Evolutionary conservation across 257 asterid species (phyloP).

Genomic region (Solanum arcanum): DNA sequence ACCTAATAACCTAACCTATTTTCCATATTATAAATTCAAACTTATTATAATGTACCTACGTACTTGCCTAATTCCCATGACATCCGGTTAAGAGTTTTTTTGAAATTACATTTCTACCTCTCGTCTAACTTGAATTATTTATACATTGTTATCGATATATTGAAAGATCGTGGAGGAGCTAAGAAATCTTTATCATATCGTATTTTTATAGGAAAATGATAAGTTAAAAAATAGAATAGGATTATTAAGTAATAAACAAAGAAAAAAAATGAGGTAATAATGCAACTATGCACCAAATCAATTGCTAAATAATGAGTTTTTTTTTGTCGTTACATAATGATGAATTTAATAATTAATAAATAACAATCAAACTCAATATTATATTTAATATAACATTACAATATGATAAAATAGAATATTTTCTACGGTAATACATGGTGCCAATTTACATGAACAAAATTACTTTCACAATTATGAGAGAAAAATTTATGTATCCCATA

Average conservation of each 20-base stretch:
- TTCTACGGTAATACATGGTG: not conserved
- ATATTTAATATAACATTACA: not conserved
- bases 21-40: not conserved
- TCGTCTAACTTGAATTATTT: no score
- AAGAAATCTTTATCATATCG: not conserved
- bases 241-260: not conserved
- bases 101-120: not conserved
- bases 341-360: not conserved
- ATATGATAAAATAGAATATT: not conserved
- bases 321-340: not conserved
- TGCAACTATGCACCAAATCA: not conserved
- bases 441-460: not conserved
- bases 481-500: not conserved
- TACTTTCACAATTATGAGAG: not conserved
- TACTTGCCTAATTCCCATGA: not conserved
- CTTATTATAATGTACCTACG: not conserved
- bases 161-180: not conserved
- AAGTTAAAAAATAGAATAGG: not conserved
- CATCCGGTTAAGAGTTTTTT: not conserved
- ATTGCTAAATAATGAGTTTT: accelerated
- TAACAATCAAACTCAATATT: not conserved
- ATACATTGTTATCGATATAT: not conserved
- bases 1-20: not conserved
- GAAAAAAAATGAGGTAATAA: not conserved
- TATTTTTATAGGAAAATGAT: not conserved